These are phyloP conservation scores for Amanita jacksonii DNA, from an alignment of 768 basidiomycete genomes.

Conservation along the genomic window DNA sequence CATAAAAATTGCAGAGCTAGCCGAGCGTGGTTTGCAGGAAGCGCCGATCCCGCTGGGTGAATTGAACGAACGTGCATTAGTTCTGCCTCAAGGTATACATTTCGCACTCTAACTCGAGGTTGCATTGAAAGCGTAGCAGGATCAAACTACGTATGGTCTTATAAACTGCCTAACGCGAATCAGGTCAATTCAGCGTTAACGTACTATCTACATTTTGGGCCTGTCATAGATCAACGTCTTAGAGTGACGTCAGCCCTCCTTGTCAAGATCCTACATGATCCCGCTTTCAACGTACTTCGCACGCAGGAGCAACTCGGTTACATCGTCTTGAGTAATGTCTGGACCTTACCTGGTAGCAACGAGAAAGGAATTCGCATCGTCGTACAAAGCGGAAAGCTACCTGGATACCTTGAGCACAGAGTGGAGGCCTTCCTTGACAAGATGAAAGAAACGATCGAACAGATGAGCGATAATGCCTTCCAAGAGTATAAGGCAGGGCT, in stretches of 20 bases:
- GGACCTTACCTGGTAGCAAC: constrained; percentile 52
- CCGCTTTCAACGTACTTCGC: constrained; percentile 82
- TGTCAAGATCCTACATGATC: constrained; percentile 81
- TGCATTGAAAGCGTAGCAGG: constrained; percentile 31
- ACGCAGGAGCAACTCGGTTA: constrained; percentile 97
- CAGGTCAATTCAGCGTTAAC: constrained; percentile 83
- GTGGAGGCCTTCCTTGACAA: constrained; percentile 80
- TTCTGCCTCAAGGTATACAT: constrained; percentile 55
- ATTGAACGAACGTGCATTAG: constrained; percentile 45
- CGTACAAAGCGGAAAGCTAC: constrained; percentile 80
- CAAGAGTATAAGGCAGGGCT: constrained; percentile 68
- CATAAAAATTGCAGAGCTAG: constrained; percentile 55
- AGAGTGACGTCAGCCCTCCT: constrained; percentile 68
- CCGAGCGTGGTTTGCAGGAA: constrained; percentile 55
- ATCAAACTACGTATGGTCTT: constrained; percentile 57
- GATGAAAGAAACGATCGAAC: constrained; percentile 58
- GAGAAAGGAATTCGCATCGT: constrained; percentile 73
- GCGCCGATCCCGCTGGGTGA: constrained; percentile 47
- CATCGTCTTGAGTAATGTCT: constrained; percentile 58
- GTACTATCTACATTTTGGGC: constrained; percentile 79
- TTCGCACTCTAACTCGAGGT: not conserved
- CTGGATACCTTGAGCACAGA: constrained; percentile 75
- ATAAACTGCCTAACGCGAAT: constrained; percentile 67
- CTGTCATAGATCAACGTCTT: constrained; percentile 47
- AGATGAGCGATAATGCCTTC: constrained; percentile 68